Evolutionary conservation across 768 basidiomycete genomes (phyloP), one percentile per base, ranked within the genome.

Genomic region (Paxillus involutus): DNA sequence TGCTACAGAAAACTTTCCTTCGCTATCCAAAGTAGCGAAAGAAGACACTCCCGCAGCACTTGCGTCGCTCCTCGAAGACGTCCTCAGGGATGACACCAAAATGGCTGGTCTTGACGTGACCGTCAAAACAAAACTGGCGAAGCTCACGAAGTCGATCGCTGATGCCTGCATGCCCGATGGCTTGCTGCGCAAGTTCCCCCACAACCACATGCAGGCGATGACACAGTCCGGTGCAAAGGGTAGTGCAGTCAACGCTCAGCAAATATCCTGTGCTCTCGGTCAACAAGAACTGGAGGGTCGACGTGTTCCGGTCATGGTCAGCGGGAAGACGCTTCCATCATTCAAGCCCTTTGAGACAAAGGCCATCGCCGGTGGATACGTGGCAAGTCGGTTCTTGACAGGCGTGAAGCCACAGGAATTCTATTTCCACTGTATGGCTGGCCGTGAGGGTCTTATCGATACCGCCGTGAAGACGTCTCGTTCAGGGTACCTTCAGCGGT

Each of bases 381-480:
- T 99, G 44, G 94, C 92, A 13, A 97, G 96, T 70, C 93, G 97
- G 35, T 99, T 99, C 81, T 82, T 99, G 77, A 98, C 97, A 7
- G 97, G 97, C 51, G 86, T 99, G 70, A 91, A 89, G 62, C 97
- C 97, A 0, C 97, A 99, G 69, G 97, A 99, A 71, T 99, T 98
- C 74, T 99, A 97, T 76, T 99, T 99, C 80, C 97, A 99, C 74
- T 98, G 97, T 68, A 99, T 99, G 97, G 97, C 97, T 53, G 97
- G 97, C 49, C 85, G 97, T 62, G 97, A 99, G 76, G 97, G 97
- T 66, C 81, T 99, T 37, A 99, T 99, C 65, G 97, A 99, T 66
- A 99, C 97, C 6, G 97, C 97, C 36, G 96, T 99, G 69, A 99
- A 99, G 76, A 99, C 97, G 4, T 92, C 90, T 58, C 94, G 97